A percentile compares a stretch with the other conserved stretches of the same genome.
Evolutionary conservation across 2,329 filamentous ascomycete genomes (phyloP).

Genomic region (Emmonsia crescens): DNA sequence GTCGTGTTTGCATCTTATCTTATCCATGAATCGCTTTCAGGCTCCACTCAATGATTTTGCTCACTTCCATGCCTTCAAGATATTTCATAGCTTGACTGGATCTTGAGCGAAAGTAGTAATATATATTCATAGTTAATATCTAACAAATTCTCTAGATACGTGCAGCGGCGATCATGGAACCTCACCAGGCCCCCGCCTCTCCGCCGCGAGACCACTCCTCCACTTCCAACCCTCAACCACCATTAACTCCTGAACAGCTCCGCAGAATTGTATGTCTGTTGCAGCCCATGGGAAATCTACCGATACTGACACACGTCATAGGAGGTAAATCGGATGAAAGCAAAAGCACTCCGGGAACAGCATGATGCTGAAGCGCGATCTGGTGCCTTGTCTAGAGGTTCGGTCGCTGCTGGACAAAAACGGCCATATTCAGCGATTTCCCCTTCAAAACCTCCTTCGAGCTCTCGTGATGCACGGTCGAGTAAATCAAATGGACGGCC

Average conservation of each 20-base stretch:
- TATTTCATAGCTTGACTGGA: background rate
- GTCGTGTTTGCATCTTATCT: too few species aligned
- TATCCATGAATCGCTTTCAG: too few species aligned
- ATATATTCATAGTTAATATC: background rate
- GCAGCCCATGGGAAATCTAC: background rate
- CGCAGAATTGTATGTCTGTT: conserved; percentile 40
- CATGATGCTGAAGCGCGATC: conserved; percentile 51
- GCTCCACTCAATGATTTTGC: too few species aligned
- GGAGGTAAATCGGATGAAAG: conserved; percentile 80
- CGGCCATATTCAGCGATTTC: conserved; percentile 54
- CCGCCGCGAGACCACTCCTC: background rate
- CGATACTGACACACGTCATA: conserved; percentile 25
- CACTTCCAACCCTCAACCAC: conserved; percentile 26
- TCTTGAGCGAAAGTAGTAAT: background rate
- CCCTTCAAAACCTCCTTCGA: conserved; percentile 42
- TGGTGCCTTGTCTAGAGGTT: conserved; percentile 24
- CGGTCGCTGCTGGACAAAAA: conserved; percentile 56
- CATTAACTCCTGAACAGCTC: conserved; percentile 51
- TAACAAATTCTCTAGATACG: background rate
- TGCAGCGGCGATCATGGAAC: background rate
- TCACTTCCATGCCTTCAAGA: background rate
- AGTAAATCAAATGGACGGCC: conserved; percentile 27
- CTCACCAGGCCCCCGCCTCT: background rate
- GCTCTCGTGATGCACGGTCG: conserved; percentile 57
- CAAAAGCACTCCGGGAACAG: conserved; percentile 73